Base-by-base conservation (phyloP, 768 basidiomycete species). In the Russula ochroleuca region DNA sequence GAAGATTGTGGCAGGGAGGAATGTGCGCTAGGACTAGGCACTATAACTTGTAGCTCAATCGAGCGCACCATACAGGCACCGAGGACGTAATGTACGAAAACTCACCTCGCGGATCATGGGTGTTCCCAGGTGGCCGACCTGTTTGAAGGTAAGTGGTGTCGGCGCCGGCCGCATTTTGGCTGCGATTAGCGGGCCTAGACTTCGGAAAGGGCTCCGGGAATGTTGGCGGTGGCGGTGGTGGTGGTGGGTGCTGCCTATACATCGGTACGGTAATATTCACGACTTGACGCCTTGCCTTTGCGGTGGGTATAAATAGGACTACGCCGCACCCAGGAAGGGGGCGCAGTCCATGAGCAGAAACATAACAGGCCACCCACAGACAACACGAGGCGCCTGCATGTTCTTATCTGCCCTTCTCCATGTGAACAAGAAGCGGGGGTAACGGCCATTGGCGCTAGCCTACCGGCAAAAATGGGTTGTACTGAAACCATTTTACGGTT, bases 31-130 rank as follows among this genome's bases (percentile, higher is more conserved):
- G 45, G 7, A 8, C 19, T 37, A 28, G 23, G n/a, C 19, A 5
- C 61, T 61, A 37, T 25, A 43, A 13, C 51, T 51, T 41, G 21
- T n/a, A 28, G 40, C 5, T 61, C 35, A 61, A 15, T 33, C 35
- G 45, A 25, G 35, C 1, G n/a, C 2, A 38, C 19, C 45, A n/a
- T 10, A 9, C 23, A 28, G 37, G 35, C 28, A 45, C 15, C 11
- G 19, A 33, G 19, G 57, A 25, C 19, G 28, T 15, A 15, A 31
- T 40, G 25, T 23, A 19, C 11, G 43, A n/a, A 5, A 40, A 48
- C 61, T 38, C 25, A 55, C 61, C 21, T 25, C 8, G 55, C 4
- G 28, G 33, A n/a, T 2, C 19, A 31, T 14, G 31, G 10, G 4
- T 43, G 17, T 15, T 6, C 51, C 33, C 51, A 19, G 51, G 4